Evolutionary conservation across 129 eudicot species (phyloP).

Genomic region (Tanacetum coccineum): DNA sequence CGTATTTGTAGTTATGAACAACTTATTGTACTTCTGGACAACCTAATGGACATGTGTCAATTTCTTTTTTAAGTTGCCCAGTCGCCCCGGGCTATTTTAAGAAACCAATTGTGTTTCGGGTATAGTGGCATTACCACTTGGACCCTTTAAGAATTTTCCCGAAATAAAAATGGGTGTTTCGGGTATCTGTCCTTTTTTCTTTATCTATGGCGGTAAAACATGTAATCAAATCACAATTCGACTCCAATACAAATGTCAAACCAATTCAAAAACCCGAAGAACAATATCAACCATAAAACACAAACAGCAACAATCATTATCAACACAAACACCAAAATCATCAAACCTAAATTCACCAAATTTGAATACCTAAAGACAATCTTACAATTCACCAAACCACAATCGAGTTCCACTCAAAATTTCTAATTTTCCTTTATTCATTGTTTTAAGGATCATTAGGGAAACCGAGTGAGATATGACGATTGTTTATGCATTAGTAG

Average conservation of each 20-base stretch:
- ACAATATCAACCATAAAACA: slow-evolving; percentile 9
- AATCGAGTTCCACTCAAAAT: slow-evolving; percentile 19
- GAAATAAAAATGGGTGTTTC: no score
- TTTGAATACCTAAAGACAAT: not conserved
- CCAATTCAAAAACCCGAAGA: slow-evolving; percentile 12
- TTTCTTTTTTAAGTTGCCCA: no score
- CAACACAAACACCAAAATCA: not conserved
- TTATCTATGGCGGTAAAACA: no score
- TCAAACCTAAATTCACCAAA: not conserved
- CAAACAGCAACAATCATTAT: slow-evolving; percentile 1
- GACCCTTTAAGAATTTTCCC: no score
- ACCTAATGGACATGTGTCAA: no score
- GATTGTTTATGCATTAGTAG: slow-evolving; percentile 69
- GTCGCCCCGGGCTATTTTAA: no score
- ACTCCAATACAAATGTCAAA: not conserved
- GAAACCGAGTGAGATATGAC: slow-evolving; percentile 44
- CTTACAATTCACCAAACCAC: not conserved
- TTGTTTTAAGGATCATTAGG: slow-evolving; percentile 22
- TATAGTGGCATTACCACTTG: no score
- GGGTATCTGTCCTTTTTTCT: no score
- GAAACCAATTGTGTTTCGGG: no score
- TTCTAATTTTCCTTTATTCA: slow-evolving; percentile 20
- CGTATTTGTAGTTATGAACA: no score
- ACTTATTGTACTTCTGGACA: no score
- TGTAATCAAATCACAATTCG: no score